Evolutionary conservation across 331 rosid genomes (phyloP).

Genomic region (Dryas integrifolia): DNA sequence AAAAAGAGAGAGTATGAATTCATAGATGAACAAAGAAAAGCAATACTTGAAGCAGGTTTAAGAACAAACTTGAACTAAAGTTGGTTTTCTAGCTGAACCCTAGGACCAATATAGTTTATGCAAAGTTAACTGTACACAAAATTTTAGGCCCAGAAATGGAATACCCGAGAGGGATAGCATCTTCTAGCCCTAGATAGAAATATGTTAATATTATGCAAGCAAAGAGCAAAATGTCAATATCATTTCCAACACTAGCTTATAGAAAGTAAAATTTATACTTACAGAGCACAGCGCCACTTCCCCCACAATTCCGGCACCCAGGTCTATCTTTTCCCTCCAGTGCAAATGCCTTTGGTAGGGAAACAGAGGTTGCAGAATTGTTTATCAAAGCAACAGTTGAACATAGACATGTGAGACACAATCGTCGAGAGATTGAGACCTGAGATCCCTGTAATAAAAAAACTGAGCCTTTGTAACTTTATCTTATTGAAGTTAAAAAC

Average conservation of each 20-base stretch:
- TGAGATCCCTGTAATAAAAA: constrained; percentile 41
- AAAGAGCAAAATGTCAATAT: background rate
- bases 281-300: constrained; percentile 89
- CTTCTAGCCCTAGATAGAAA: background rate
- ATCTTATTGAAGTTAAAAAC: background rate
- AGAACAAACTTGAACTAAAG: background rate
- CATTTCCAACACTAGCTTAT: background rate
- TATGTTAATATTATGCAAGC: background rate
- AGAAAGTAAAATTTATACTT: constrained; percentile 24
- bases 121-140: background rate
- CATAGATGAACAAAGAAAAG: background rate
- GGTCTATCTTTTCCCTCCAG: constrained; percentile 57
- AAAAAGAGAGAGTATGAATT: background rate
- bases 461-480: background rate
- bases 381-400: constrained; percentile 47
- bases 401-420: constrained; percentile 70
- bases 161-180: too few species aligned
- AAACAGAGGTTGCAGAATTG: constrained; percentile 30
- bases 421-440: constrained; percentile 56
- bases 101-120: background rate
- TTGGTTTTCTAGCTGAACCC: background rate
- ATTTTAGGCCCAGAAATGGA: background rate
- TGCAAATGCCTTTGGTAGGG: constrained; percentile 48
- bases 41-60: background rate
- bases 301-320: constrained; percentile 79